Conservation (phyloP, 2,329 filamentous ascomycete genomes). For the Pseudocercospora macadamiae region DNA sequence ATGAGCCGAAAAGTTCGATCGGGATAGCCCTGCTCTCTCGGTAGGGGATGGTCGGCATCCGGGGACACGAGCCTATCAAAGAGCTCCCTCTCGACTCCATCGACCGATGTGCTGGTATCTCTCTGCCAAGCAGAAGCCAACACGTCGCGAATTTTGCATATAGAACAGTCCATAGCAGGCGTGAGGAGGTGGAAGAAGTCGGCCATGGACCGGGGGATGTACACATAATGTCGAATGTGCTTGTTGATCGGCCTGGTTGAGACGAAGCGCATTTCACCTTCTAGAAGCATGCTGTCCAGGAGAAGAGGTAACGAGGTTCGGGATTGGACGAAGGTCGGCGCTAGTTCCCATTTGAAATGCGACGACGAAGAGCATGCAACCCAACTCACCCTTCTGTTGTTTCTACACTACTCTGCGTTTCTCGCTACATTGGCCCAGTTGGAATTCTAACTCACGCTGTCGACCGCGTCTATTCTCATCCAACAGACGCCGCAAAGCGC, state of each 20-base stretch:
- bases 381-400: neutral
- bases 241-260: neutral
- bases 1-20: conserved; percentile 6
- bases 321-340: neutral
- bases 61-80: conserved; percentile 10
- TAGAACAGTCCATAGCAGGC: neutral
- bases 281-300: neutral
- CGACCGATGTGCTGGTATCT: conserved; percentile 2
- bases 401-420: neutral
- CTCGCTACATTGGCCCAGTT: neutral
- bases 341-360: neutral
- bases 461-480: neutral
- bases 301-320: neutral
- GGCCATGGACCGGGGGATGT: neutral
- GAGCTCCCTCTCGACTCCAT: neutral
- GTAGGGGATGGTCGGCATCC: conserved; percentile 6
- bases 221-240: neutral
- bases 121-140: neutral
- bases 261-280: neutral
- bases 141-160: neutral
- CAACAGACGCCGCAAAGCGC: neutral
- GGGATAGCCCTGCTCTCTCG: neutral
- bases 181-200: neutral
- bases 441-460: neutral
- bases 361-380: neutral